phyloP scores from a whole-genome alignment of 176 grass and related monocot genomes.

The Zoysia japonica region DNA sequence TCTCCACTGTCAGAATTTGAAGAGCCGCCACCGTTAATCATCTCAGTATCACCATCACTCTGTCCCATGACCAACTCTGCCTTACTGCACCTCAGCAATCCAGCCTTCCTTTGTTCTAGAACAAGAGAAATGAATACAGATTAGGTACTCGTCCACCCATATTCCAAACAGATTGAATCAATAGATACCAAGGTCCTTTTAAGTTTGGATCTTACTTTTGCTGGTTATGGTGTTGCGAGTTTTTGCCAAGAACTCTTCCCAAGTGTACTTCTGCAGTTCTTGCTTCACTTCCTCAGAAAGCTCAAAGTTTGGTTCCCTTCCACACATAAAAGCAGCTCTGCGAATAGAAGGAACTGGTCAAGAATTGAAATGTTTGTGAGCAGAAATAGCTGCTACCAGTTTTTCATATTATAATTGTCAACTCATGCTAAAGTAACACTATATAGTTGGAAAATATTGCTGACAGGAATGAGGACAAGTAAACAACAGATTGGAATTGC shows the following conservation, averaged over 20 bases:
- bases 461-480: neutral
- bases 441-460: neutral
- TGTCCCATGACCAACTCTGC: slow-evolving; percentile 37
- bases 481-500: neutral
- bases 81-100: slow-evolving; percentile 56
- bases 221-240: slow-evolving; percentile 90
- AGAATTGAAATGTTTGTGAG: neutral
- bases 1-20: slow-evolving; percentile 78
- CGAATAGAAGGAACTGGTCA: neutral
- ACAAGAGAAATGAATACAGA: slow-evolving; percentile 29
- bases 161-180: neutral
- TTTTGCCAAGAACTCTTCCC: slow-evolving; percentile 76
- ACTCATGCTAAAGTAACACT: neutral
- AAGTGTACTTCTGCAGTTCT: slow-evolving; percentile 66
- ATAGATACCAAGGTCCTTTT: neutral
- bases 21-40: slow-evolving; percentile 49
- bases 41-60: slow-evolving; percentile 62
- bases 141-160: neutral
- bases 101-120: slow-evolving; percentile 76
- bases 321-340: slow-evolving; percentile 99
- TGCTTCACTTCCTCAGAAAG: slow-evolving; percentile 79
- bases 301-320: slow-evolving; percentile 93
- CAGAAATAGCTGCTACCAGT: neutral
- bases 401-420: slow-evolving; percentile 3
- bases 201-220: slow-evolving; percentile 67